Percentiles rank a stretch among this genome's conserved stretches.
These are phyloP conservation scores for Diaporthe sp. DNA, from an alignment of 2,329 filamentous ascomycete genomes.

Conservation along the genomic window DNA sequence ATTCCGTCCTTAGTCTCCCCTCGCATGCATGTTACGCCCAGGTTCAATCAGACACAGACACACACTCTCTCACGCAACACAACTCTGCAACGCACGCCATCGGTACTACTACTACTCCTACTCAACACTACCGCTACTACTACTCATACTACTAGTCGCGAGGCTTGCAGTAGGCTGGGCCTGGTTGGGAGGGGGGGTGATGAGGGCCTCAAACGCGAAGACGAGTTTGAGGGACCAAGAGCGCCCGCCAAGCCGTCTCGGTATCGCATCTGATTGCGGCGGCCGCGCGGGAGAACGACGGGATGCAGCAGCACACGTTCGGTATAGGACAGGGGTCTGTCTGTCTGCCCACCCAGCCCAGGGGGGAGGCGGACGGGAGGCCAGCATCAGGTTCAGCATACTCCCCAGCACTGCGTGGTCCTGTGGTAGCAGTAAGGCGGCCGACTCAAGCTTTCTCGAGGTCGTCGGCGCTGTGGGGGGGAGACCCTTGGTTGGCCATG, in stretches of 20 bases:
- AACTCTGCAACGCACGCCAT: not conserved
- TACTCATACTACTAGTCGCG: no score
- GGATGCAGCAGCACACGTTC: not conserved
- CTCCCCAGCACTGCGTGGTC: not conserved
- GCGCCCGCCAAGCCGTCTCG: slow-evolving; percentile 6
- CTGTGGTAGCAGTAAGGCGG: not conserved
- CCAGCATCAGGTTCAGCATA: not conserved
- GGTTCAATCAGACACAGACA: not conserved
- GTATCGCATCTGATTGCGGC: slow-evolving; percentile 27
- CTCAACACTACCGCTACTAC: not conserved
- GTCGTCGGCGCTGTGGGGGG: slow-evolving; percentile 8
- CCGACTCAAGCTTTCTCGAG: slow-evolving; percentile 11
- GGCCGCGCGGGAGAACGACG: slow-evolving; percentile 3
- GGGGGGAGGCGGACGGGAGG: not conserved
- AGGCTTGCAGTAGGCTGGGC: not conserved
- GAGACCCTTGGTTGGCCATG: not conserved
- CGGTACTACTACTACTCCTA: not conserved
- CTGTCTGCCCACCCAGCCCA: not conserved
- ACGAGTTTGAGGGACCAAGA: slow-evolving; percentile 3
- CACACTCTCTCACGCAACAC: not conserved
- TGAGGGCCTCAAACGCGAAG: not conserved
- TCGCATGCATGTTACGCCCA: not conserved
- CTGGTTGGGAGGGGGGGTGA: not conserved
- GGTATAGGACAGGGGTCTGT: not conserved
- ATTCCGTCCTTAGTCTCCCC: not conserved